phyloP scores from a whole-genome alignment of 805 yeast genomes.

The Kockiozyma suomiensis region DNA sequence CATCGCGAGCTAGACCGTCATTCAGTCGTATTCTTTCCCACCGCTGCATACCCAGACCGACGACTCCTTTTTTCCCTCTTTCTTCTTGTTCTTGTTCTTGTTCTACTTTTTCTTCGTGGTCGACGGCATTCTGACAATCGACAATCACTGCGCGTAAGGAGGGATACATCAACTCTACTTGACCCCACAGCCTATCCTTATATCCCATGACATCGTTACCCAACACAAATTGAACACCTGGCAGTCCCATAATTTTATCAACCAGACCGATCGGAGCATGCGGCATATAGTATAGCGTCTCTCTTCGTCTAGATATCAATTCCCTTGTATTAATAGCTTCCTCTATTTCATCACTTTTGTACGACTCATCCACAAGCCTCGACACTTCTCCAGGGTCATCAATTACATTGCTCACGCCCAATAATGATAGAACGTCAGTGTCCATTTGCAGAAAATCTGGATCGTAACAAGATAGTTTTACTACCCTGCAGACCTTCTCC shows the following conservation, averaged over 20 bases:
- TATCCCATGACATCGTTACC: slow-evolving; percentile 32
- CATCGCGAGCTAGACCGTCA: slow-evolving; percentile 25
- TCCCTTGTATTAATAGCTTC: background rate
- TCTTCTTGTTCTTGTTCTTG: background rate
- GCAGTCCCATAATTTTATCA: slow-evolving; percentile 30
- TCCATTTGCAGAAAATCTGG: slow-evolving; percentile 63
- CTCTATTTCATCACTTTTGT: background rate
- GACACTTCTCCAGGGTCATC: slow-evolving; percentile 9
- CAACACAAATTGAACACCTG: slow-evolving; percentile 23
- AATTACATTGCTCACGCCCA: slow-evolving; percentile 36
- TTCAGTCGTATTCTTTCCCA: slow-evolving; percentile 20
- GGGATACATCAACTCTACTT: slow-evolving; percentile 16
- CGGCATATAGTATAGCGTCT: slow-evolving; percentile 63
- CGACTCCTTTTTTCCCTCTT: background rate
- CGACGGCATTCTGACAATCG: background rate
- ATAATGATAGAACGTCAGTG: slow-evolving; percentile 39
- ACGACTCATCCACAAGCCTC: slow-evolving; percentile 2
- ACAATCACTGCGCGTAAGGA: background rate
- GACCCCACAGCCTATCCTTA: slow-evolving; percentile 14
- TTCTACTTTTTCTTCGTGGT: background rate
- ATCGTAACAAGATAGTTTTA: slow-evolving; percentile 57
- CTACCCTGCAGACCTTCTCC: slow-evolving; percentile 17
- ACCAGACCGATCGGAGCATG: slow-evolving; percentile 63
- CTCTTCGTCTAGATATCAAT: background rate
- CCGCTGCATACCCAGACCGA: no score